A percentile compares a stretch with the other conserved stretches of the same genome.
phyloP scores from a whole-genome alignment of 768 basidiomycete species.

The Mycena crocata region DNA sequence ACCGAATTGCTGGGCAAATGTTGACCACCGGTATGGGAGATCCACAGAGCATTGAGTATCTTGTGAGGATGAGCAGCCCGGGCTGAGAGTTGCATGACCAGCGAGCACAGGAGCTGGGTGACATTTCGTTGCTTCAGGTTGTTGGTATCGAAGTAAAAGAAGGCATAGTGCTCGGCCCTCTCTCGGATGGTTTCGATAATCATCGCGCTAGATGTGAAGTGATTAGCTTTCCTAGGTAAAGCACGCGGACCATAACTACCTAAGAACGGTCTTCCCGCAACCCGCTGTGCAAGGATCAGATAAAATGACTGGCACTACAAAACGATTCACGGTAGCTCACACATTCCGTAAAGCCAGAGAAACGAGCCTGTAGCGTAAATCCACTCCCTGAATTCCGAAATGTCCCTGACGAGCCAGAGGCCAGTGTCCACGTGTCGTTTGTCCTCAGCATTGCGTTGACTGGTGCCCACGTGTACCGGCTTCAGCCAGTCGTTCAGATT shows the following conservation, averaged over 20 bases:
- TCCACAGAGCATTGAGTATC: constrained; percentile 2
- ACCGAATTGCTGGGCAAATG: not conserved
- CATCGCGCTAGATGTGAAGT: not conserved
- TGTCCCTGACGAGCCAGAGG: not conserved
- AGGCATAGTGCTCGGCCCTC: not conserved
- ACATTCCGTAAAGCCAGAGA: constrained; percentile 17
- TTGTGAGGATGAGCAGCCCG: constrained; percentile 1
- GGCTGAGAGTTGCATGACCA: constrained; percentile 34
- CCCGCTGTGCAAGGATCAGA: constrained; percentile 1
- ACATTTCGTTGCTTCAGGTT: not conserved
- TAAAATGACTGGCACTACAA: not conserved
- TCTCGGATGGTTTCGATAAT: not conserved
- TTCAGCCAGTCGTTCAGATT: constrained; percentile 10
- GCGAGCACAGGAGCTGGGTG: constrained; percentile 22
- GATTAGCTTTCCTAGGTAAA: too few relatives aligned
- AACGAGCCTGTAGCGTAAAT: constrained; percentile 11
- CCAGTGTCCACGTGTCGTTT: not conserved
- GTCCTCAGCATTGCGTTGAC: constrained; percentile 1
- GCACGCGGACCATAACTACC: not conserved
- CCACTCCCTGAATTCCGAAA: constrained; percentile 1
- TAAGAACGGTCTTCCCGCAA: constrained; percentile 7
- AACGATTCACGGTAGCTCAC: not conserved
- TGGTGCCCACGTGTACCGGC: not conserved
- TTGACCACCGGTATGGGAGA: not conserved
- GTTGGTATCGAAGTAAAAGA: constrained; percentile 27